phyloP scores from a whole-genome alignment of 257 asterid genomes.

The Euphrasia confusa region DNA sequence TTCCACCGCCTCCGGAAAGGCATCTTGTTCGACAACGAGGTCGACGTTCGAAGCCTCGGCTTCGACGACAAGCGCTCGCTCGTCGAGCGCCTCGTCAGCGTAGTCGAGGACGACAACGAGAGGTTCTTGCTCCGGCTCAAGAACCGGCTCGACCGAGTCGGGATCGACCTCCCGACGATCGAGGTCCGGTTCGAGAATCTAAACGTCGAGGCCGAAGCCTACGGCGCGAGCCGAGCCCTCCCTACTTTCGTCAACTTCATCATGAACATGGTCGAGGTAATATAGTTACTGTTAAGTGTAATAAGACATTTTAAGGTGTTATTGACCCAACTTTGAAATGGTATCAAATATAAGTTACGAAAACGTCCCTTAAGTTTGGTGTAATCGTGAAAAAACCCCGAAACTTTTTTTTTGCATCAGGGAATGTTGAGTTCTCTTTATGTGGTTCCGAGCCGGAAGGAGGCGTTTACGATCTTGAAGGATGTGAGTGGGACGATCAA shows the following conservation, averaged over 20 bases:
- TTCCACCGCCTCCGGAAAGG: not conserved
- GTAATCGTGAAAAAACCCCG: no score
- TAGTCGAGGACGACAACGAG: not conserved
- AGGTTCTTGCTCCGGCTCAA: not conserved
- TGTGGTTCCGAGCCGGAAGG: slow-evolving; percentile 39
- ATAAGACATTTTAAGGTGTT: no score
- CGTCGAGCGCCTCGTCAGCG: not conserved
- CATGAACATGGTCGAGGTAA: slow-evolving; percentile 1
- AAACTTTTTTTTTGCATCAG: slow-evolving; percentile 21
- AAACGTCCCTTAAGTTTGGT: not conserved
- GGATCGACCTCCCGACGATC: slow-evolving; percentile 26
- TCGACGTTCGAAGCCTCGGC: not conserved
- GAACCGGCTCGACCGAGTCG: slow-evolving; percentile 20
- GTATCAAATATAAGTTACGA: not conserved
- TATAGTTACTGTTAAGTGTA: no score
- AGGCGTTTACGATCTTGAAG: slow-evolving; percentile 35
- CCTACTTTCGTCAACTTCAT: slow-evolving; percentile 26
- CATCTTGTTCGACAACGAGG: not conserved
- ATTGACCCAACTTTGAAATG: no score
- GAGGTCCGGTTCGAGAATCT: slow-evolving; percentile 30
- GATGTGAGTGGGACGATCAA: slow-evolving; percentile 50
- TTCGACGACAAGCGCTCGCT: not conserved
- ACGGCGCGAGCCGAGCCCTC: slow-evolving; percentile 26
- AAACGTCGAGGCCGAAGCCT: slow-evolving; percentile 22
- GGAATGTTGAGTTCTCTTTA: slow-evolving; percentile 35